Base-by-base conservation (phyloP, 2,329 filamentous ascomycete genomes). In the Pseudogymnoascus sp. region DNA sequence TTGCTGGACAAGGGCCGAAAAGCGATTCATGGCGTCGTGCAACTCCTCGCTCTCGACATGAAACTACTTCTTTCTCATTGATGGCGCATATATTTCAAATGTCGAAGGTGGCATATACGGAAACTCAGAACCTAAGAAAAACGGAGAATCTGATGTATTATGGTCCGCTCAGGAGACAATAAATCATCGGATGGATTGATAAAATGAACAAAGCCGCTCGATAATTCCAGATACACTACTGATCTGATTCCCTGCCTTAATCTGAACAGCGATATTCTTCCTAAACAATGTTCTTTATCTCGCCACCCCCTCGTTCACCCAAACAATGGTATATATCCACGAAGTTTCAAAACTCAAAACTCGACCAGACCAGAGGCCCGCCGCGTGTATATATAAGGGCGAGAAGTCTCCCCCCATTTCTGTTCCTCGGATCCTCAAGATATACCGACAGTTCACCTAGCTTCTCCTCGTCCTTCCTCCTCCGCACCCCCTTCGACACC, bases 1-100 rank as follows among this genome's bases (percentile, higher is more conserved):
- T 50, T 50, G 44, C 44, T 16, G 24, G 24, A 50, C 24, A 50
- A 29, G 29, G 24, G 7, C 44, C 44, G 14, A 16, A 50, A 14
- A 4, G 24, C 44, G 7, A 24, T 10, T 31, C 44, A 16, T 50
- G 44, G 14, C 44, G 7, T 16, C 24, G 7, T 10, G 44, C 44
- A 50, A 16, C 44, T 29, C 8, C 3, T 3, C 19, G 24, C 6
- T 13, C 42, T 14, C 21, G 4, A 80, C 82, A 33, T 76, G 83
- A 19, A 78, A 78, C 81, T 8, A 80, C 82, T 0, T 79, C 81
- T 8, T 50, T 50, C 44, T 50, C 14, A 24, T 29, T 50, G 44
- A 16, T 29, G 24, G 44, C 14, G 44, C 44, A 50, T 50, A 50
- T 50, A 50, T 29, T 50, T 50, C 24, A 50, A 29, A 50, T 31